Percentiles rank a stretch among this genome's conserved stretches.
Evolutionary conservation across 2,329 filamentous ascomycete species (phyloP).

Genomic region (Pyrenochaeta sp.): DNA sequence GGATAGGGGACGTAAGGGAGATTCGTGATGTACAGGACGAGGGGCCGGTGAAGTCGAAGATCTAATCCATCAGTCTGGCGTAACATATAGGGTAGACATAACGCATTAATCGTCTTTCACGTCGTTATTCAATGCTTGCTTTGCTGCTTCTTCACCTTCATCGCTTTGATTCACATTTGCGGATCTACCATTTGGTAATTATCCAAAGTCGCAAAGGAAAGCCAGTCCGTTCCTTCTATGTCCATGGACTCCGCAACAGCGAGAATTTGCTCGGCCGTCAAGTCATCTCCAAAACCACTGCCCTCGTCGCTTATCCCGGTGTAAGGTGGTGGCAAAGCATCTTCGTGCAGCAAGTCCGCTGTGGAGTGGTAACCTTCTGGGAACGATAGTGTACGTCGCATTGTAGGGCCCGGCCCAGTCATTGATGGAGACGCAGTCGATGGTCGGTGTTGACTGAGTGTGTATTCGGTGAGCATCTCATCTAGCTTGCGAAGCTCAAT

Average conservation of each 20-base stretch:
- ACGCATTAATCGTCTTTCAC: background rate
- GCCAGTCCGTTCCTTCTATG: conserved; percentile 55
- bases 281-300: conserved; percentile 45
- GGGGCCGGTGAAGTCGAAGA: conserved; percentile 19
- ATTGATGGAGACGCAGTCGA: conserved; percentile 6
- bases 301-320: conserved; percentile 31
- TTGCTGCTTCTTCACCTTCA: background rate
- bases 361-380: conserved; percentile 17
- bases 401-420: conserved; percentile 4
- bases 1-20: conserved; percentile 50
- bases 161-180: background rate
- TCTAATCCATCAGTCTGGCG: conserved; percentile 17
- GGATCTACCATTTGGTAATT: conserved; percentile 41
- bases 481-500: conserved; percentile 58
- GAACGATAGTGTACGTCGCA: conserved; percentile 11
- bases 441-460: conserved; percentile 19
- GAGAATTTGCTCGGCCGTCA: conserved; percentile 58
- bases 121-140: background rate
- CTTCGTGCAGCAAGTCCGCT: conserved; percentile 15
- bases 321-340: conserved; percentile 21
- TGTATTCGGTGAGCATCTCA: conserved; percentile 48
- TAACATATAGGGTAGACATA: conserved; percentile 1
- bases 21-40: conserved; percentile 26
- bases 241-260: conserved; percentile 60
- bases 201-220: conserved; percentile 57